Percentiles rank a stretch among this genome's conserved stretches.
Conservation (phyloP, 306 rosid species). For the Vigna mungo region DNA sequence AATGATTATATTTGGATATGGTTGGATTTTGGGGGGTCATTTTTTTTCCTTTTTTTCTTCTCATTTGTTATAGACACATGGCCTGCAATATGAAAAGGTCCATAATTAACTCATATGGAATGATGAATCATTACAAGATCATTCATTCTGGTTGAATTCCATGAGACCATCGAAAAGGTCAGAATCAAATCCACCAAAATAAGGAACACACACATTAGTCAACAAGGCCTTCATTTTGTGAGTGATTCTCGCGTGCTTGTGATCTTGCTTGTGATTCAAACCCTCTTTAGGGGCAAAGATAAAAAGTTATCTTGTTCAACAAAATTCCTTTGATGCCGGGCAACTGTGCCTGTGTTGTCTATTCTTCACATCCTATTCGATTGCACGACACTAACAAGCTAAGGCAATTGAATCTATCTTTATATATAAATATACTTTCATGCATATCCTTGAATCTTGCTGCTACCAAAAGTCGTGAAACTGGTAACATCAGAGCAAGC, state of each 20-base stretch:
- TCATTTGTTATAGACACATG: constrained; percentile 45
- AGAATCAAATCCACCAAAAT: constrained; percentile 59
- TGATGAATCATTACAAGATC: constrained; percentile 46
- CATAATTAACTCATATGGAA: constrained; percentile 43
- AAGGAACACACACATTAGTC: constrained; percentile 42
- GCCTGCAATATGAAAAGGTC: constrained; percentile 42
- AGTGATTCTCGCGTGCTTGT: constrained; percentile 48
- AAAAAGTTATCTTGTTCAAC: constrained; percentile 17
- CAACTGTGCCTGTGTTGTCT: constrained; percentile 7
- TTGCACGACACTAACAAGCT: background rate
- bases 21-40: constrained; percentile 71
- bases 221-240: constrained; percentile 40
- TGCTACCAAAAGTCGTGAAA: constrained; percentile 1
- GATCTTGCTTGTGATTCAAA: constrained; percentile 43
- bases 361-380: constrained; percentile 14
- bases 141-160: constrained; percentile 48
- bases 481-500: constrained; percentile 40
- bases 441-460: constrained; percentile 2
- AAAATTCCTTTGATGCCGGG: constrained; percentile 48
- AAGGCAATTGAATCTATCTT: background rate
- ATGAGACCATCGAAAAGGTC: constrained; percentile 50
- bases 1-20: constrained; percentile 66
- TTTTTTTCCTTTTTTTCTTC: constrained; percentile 1
- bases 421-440: background rate
- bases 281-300: constrained; percentile 9